A percentile compares a stretch with the other conserved stretches of the same genome.
Evolutionary conservation across 768 basidiomycete genomes (phyloP).

Genomic region (Phaeotremella skinneri): DNA sequence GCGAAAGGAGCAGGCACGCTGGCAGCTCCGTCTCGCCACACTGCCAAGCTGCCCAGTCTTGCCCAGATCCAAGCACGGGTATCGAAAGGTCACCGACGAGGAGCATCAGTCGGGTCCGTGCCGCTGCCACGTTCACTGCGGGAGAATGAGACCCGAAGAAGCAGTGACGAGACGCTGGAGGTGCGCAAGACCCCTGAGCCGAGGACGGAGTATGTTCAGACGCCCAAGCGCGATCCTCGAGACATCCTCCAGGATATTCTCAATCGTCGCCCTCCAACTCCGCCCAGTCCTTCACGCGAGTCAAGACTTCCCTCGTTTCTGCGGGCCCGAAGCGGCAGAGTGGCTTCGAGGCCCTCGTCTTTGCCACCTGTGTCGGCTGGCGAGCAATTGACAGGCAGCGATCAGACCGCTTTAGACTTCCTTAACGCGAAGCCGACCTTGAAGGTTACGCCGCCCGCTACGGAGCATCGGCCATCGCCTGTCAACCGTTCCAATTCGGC

Average conservation of each 20-base stretch:
- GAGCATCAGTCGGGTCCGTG: slow-evolving; percentile 18
- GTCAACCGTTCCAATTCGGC: slow-evolving; percentile 12
- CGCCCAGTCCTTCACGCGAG: slow-evolving; percentile 30
- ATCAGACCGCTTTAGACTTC: background rate
- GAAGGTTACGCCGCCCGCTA: slow-evolving; percentile 25
- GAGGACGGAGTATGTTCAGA: slow-evolving; percentile 20
- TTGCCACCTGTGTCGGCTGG: slow-evolving; percentile 21
- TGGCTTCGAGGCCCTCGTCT: slow-evolving; percentile 21
- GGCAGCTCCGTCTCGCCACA: slow-evolving; percentile 13
- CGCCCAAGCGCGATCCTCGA: slow-evolving; percentile 15
- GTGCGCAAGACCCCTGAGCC: slow-evolving; percentile 29
- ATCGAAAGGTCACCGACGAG: slow-evolving; percentile 22
- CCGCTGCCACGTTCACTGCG: slow-evolving; percentile 8
- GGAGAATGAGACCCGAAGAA: slow-evolving; percentile 13
- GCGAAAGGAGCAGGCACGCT: slow-evolving; percentile 2
- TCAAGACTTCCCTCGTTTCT: slow-evolving; percentile 38
- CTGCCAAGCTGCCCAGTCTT: slow-evolving; percentile 30
- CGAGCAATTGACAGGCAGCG: slow-evolving; percentile 1
- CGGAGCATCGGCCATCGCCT: slow-evolving; percentile 14
- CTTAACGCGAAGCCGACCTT: slow-evolving; percentile 19
- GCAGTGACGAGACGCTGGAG: slow-evolving; percentile 32
- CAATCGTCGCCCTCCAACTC: slow-evolving; percentile 21
- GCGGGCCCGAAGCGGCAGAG: slow-evolving; percentile 26
- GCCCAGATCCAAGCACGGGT: slow-evolving; percentile 43
- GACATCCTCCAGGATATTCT: slow-evolving; percentile 23